Conservation (phyloP, 148 eudicot species). For the Camellia sinensis region DNA sequence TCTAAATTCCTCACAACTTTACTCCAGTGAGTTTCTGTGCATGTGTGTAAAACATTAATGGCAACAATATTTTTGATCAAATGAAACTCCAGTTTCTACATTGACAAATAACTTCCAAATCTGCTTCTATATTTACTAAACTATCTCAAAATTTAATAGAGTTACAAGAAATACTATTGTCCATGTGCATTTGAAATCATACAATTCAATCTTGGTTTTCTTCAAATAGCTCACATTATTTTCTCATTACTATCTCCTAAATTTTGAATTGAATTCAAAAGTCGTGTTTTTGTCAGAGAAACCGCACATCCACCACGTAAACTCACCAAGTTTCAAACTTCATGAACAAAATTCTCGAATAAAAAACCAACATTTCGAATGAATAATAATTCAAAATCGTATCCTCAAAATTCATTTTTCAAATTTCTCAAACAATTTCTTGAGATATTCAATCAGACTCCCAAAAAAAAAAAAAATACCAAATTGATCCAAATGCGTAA, state of each 20-base stretch:
- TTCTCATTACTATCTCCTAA: neutral
- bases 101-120: neutral
- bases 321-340: neutral
- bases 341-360: neutral
- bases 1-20: neutral
- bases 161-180: neutral
- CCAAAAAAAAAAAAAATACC: neutral
- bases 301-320: no score
- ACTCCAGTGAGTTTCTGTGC: no score
- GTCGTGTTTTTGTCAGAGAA: no score
- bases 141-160: neutral
- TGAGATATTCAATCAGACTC: neutral
- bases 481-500: neutral
- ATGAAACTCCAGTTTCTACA: neutral
- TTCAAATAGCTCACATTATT: neutral
- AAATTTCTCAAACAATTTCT: neutral
- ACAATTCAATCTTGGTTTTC: neutral
- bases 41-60: neutral
- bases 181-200: neutral
- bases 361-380: neutral
- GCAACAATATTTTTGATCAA: neutral
- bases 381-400: neutral
- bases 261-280: neutral
- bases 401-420: neutral
- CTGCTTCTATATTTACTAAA: neutral